Evolutionary conservation across 495 filamentous ascomycete species (phyloP).

Genomic region (Penicillium ucsense): DNA sequence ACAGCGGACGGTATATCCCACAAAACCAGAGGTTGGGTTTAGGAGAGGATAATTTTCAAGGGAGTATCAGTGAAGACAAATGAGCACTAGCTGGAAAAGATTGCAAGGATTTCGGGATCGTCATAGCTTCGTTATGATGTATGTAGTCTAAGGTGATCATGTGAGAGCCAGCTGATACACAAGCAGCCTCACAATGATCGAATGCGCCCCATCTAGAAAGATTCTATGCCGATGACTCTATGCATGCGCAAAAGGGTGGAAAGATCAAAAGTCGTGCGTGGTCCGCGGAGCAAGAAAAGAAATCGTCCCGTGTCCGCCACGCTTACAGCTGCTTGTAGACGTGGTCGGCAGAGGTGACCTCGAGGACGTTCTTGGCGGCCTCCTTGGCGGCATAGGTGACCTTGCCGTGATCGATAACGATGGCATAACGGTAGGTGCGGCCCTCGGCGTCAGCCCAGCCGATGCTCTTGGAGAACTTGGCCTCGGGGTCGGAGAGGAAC

Average conservation of each 20-base stretch:
- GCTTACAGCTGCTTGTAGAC: constrained; percentile 22
- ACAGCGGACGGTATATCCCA: no score
- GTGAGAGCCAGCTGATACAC: no score
- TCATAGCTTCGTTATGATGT: constrained; percentile 24
- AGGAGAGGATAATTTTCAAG: no score
- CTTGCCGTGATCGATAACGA: constrained; percentile 85
- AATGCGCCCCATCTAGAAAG: no score
- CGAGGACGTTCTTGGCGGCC: constrained; percentile 54
- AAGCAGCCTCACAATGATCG: no score
- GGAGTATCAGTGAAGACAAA: neutral
- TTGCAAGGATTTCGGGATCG: neutral
- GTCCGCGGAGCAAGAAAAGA: no score
- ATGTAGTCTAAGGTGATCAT: neutral
- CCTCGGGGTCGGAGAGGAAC: constrained; percentile 74
- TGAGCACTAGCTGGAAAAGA: neutral
- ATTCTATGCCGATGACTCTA: no score
- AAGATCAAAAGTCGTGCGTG: no score
- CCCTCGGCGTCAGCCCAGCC: constrained; percentile 72
- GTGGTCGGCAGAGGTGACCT: constrained; percentile 31
- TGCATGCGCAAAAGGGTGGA: no score
- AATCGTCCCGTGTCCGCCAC: neutral
- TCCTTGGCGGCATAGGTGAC: constrained; percentile 80
- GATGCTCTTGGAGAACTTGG: constrained; percentile 68
- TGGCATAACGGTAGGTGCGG: constrained; percentile 71
- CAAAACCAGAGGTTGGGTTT: no score